These are phyloP conservation scores for Waitea zeae DNA, from an alignment of 1,284 basidiomycete genomes.

Conservation along the genomic window DNA sequence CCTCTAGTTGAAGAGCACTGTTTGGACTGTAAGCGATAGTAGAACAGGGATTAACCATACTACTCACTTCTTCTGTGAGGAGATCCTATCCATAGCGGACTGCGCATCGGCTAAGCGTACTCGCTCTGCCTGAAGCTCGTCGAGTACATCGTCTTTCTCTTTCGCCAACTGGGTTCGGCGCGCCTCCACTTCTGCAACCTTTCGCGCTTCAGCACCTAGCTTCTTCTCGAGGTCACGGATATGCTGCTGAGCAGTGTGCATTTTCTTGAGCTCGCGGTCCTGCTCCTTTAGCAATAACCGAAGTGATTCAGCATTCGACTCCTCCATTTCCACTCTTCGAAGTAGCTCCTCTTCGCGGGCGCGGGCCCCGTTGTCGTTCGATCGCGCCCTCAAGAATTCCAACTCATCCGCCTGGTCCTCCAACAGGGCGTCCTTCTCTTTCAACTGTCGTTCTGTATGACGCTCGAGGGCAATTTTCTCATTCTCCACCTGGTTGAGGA, in stretches of 20 bases:
- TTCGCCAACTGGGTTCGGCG: constrained; percentile 18
- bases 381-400: constrained; percentile 18
- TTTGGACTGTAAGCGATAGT: background rate
- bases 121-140: constrained; percentile 8
- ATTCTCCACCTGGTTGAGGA: constrained; percentile 36
- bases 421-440: constrained; percentile 22
- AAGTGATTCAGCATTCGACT: constrained; percentile 35
- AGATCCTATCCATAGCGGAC: background rate
- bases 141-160: constrained; percentile 23
- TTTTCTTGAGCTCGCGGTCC: constrained; percentile 13
- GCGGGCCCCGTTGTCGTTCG: constrained; percentile 13
- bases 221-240: constrained; percentile 21
- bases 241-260: constrained; percentile 9
- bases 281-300: constrained; percentile 24
- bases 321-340: constrained; percentile 46
- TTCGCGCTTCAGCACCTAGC: constrained; percentile 24
- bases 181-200: constrained; percentile 17
- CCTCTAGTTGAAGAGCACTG: background rate
- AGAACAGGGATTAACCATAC: background rate
- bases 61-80: background rate
- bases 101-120: background rate
- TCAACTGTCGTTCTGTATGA: constrained; percentile 21
- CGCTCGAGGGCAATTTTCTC: constrained; percentile 37
- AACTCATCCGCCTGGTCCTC: constrained; percentile 42
- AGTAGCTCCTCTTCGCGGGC: constrained; percentile 36